A percentile compares a stretch with the other conserved stretches of the same genome.
These are phyloP conservation scores for Fusarium floridanum DNA, from an alignment of 2,329 filamentous ascomycete genomes.

Conservation along the genomic window DNA sequence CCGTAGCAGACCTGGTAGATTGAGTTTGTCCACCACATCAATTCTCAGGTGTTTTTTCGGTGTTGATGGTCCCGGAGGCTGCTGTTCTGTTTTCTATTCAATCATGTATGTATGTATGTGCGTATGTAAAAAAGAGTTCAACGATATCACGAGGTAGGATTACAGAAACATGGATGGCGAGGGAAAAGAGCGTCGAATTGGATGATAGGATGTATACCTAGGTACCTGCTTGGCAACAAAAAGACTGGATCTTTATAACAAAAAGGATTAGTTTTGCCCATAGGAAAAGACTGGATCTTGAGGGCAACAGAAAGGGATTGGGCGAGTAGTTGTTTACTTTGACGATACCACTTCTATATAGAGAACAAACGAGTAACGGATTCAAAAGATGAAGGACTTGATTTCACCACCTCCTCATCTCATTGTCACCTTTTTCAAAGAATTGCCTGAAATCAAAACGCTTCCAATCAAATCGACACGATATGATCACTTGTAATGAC, in stretches of 20 bases:
- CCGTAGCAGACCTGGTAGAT: slow-evolving; percentile 62
- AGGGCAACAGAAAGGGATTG: not conserved
- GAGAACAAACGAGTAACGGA: slow-evolving; percentile 7
- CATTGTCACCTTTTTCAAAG: slow-evolving; percentile 9
- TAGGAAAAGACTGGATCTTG: slow-evolving; percentile 33
- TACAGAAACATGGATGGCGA: slow-evolving; percentile 1
- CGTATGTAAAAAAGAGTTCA: slow-evolving; percentile 20
- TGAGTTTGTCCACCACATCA: slow-evolving; percentile 6
- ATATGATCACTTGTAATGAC: slow-evolving; percentile 8
- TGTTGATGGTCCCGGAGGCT: slow-evolving; percentile 2
- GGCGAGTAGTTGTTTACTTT: not conserved
- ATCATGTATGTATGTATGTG: slow-evolving; percentile 22
- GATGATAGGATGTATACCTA: not conserved
- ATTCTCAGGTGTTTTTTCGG: not conserved
- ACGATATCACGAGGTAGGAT: slow-evolving; percentile 32
- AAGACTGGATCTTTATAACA: not conserved
- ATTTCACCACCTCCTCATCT: slow-evolving; percentile 1
- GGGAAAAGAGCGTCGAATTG: slow-evolving; percentile 1
- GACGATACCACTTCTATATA: slow-evolving; percentile 33
- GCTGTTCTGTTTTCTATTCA: slow-evolving; percentile 12
- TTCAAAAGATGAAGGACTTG: slow-evolving; percentile 1
- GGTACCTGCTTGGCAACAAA: not conserved
- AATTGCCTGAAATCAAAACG: slow-evolving; percentile 20
- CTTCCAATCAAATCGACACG: slow-evolving; percentile 21
- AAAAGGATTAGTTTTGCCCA: slow-evolving; percentile 3